Base-by-base conservation (phyloP, 2,329 filamentous ascomycete genomes). In the Cadophora malorum region DNA sequence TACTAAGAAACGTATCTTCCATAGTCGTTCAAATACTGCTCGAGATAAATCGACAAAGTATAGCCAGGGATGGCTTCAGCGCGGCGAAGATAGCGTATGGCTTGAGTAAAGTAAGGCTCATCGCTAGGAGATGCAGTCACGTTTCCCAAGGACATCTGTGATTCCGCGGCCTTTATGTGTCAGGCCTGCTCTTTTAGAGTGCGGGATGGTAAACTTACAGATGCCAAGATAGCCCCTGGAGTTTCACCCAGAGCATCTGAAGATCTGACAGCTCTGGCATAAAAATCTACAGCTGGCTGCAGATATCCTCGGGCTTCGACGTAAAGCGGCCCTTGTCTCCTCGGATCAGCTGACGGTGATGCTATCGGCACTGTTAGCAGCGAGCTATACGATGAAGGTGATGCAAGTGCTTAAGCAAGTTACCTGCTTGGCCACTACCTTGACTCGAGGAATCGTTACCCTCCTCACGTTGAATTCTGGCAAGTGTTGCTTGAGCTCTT, bases 131-230 rank as follows among this genome's bases (percentile, higher is more conserved):
- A 74, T 25, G 80, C 80, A 4, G 82, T 83, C 1, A 84, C 82
- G 65, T 85, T 86, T 16, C 83, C 83, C 19, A 86, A 73, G 64
- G 81, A 84, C 81, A 85, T 85, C 67, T 81, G 81, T 41, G 83
- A 81, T 76, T 86, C 83, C 23, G 84, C 83, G 41, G 83, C 80
- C 82, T 84, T 69, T 21, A 23, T 64, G 35, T 25, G 50, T 68
- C 59, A 70, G 62, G 16, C 33, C 45, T 16, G 10, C 14, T n/a
- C 4, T 28, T 19, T 8, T 45, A 38, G 4, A n/a, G 9, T 33
- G 45, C 14, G 41, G 19, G 47, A 25, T 19, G n/a, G 10, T 58
- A 50, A 2, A 77, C 80, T 73, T 73, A 84, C 84, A 45, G 77
- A 79, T 49, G 80, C 77, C 21, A 86, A 77, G 8, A 86, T 74